Percentiles rank a stretch among this genome's conserved stretches.
Evolutionary conservation across 140 eudicot species (phyloP).

Genomic region (Ambrosia hybrid): DNA sequence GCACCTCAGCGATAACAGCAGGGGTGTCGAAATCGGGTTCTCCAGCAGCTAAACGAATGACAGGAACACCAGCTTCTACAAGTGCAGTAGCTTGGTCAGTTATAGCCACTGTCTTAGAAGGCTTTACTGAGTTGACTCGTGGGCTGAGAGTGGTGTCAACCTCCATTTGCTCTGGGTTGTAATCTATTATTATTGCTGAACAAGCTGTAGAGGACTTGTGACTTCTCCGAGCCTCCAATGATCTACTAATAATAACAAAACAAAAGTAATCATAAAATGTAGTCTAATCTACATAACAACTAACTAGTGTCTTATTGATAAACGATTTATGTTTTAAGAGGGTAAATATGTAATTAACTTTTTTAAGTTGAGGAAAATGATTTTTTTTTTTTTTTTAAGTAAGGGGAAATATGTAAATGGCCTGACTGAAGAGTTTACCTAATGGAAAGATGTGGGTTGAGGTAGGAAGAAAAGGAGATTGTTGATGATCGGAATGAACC

Average conservation of each 20-base stretch:
- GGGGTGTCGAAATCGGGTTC: constrained; percentile 98
- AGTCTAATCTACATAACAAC: background rate
- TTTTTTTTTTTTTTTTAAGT: no score
- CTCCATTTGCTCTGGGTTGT: constrained; percentile 49
- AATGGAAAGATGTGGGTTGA: constrained; percentile 30
- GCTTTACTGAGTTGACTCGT: constrained; percentile 82
- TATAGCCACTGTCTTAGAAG: constrained; percentile 88
- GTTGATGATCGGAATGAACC: constrained; percentile 31
- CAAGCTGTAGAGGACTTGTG: constrained; percentile 27
- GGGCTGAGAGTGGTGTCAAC: constrained; percentile 81
- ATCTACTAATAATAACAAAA: constrained; percentile 37
- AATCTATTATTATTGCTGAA: constrained; percentile 46
- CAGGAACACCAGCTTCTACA: constrained; percentile 96
- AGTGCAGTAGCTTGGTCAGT: constrained; percentile 84
- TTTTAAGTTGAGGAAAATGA: no score
- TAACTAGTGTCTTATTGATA: no score
- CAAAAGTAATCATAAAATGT: constrained; percentile 11
- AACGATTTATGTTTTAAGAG: no score
- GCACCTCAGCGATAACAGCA: constrained; percentile 67
- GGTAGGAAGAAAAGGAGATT: constrained; percentile 44
- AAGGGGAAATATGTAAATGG: no score
- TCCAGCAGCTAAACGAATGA: constrained; percentile 81
- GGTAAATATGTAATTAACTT: no score
- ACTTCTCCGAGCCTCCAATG: constrained; percentile 37
- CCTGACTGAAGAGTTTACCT: constrained; percentile 28